Evolutionary conservation across 306 rosid genomes (phyloP).

Genomic region (Arachis hypogaea): DNA sequence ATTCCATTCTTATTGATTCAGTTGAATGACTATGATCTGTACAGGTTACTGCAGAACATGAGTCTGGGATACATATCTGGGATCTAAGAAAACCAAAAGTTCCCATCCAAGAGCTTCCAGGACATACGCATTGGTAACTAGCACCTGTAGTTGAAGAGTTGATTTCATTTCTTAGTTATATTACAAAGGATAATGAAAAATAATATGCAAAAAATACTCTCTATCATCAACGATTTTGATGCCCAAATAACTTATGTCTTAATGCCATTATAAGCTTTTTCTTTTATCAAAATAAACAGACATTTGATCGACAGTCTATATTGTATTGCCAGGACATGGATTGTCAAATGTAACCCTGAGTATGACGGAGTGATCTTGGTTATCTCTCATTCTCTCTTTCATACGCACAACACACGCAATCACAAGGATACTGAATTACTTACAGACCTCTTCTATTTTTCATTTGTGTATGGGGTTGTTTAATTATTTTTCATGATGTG

Average conservation of each 20-base stretch:
- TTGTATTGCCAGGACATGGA: constrained; percentile 80
- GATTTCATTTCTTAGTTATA: constrained; percentile 33
- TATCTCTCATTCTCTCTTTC: constrained; percentile 49
- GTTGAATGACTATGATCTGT: constrained; percentile 34
- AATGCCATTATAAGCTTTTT: constrained; percentile 5
- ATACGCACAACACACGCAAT: neutral
- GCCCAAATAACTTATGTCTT: constrained; percentile 5
- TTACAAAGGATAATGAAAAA: neutral
- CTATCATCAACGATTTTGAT: neutral
- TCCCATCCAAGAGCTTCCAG: constrained; percentile 87
- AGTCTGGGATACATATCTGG: constrained; percentile 90
- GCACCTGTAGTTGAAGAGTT: constrained; percentile 23
- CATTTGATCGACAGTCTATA: constrained; percentile 45
- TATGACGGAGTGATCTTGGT: constrained; percentile 87
- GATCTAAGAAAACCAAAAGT: constrained; percentile 84
- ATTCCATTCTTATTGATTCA: constrained; percentile 27
- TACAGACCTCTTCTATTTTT: constrained; percentile 20
- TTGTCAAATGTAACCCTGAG: constrained; percentile 88
- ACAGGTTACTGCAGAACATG: constrained; percentile 92
- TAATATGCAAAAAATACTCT: constrained; percentile 10
- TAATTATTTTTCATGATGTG: constrained; percentile 38
- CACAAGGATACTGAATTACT: neutral
- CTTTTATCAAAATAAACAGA: constrained; percentile 22
- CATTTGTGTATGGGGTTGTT: constrained; percentile 17
- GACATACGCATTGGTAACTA: constrained; percentile 93